These are phyloP conservation scores for Ceraceosorus guamensis DNA, from an alignment of 1,284 basidiomycete species.

Conservation along the genomic window DNA sequence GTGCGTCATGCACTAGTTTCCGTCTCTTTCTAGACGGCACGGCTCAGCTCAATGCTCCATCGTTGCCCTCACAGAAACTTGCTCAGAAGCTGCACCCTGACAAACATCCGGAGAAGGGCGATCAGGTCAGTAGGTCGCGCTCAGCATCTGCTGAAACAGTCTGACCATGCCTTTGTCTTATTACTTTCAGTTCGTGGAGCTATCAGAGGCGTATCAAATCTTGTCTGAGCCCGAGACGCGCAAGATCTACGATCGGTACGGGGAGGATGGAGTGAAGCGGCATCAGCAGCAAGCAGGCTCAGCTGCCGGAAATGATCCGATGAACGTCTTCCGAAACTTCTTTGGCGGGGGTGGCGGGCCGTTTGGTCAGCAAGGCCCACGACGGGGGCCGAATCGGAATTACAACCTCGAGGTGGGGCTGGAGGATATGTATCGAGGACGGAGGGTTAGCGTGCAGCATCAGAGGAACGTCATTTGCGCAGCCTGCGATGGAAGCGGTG, in stretches of 20 bases:
- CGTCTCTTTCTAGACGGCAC: neutral
- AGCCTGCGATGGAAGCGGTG: conserved; percentile 43
- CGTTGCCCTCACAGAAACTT: conserved; percentile 15
- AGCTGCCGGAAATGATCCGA: conserved; percentile 30
- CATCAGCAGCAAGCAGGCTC: conserved; percentile 14
- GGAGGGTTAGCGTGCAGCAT: conserved; percentile 31
- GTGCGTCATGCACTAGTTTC: conserved; percentile 28
- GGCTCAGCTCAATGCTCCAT: neutral
- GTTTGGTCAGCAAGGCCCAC: conserved; percentile 17
- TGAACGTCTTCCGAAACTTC: conserved; percentile 46
- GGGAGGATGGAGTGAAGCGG: conserved; percentile 44
- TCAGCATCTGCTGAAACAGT: neutral
- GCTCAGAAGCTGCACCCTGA: conserved; percentile 46
- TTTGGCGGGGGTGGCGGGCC: conserved; percentile 37
- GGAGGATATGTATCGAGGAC: conserved; percentile 39
- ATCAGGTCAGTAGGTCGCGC: conserved; percentile 12
- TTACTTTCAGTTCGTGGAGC: conserved; percentile 48
- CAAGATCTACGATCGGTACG: conserved; percentile 42
- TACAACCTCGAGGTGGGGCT: conserved; percentile 40
- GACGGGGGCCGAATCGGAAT: conserved; percentile 38
- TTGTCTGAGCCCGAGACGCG: conserved; percentile 38
- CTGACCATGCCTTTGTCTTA: neutral
- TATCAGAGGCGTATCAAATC: conserved; percentile 45
- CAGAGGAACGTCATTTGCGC: conserved; percentile 41
- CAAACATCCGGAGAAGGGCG: conserved; percentile 46